These are phyloP conservation scores for Lentinula novae-zelandiae DNA, from an alignment of 1,284 basidiomycete genomes.

Conservation along the genomic window DNA sequence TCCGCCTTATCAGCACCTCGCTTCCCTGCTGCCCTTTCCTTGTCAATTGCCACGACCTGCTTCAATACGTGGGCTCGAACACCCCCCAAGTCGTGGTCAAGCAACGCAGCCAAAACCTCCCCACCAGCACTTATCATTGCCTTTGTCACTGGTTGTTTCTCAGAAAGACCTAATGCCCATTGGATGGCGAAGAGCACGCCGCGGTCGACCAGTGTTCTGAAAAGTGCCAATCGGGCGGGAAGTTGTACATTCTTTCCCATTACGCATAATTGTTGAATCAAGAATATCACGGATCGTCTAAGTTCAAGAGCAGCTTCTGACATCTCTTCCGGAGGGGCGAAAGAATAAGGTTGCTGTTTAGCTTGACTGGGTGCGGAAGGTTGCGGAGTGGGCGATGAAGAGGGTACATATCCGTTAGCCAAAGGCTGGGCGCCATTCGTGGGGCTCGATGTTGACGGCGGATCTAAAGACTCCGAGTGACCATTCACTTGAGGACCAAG, in stretches of 20 bases:
- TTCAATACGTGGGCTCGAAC: slow-evolving; percentile 83
- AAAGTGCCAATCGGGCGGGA: slow-evolving; percentile 82
- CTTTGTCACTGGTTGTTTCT: slow-evolving; percentile 42
- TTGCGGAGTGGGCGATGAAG: background rate
- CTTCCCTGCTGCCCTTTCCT: slow-evolving; percentile 50
- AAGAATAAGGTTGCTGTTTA: slow-evolving; percentile 38
- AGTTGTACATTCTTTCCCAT: slow-evolving; percentile 98
- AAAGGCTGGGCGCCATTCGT: slow-evolving; percentile 24
- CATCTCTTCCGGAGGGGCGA: slow-evolving; percentile 47
- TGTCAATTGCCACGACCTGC: slow-evolving; percentile 68
- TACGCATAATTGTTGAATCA: slow-evolving; percentile 89
- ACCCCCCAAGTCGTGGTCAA: slow-evolving; percentile 91
- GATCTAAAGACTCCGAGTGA: slow-evolving; percentile 2
- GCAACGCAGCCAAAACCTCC: slow-evolving; percentile 82
- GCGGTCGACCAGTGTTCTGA: slow-evolving; percentile 84
- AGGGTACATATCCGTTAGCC: slow-evolving; percentile 16
- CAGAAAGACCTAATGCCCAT: slow-evolving; percentile 72
- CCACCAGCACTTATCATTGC: slow-evolving; percentile 77
- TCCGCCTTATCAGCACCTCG: slow-evolving; percentile 60
- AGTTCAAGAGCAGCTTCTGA: slow-evolving; percentile 47
- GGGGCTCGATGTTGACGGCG: slow-evolving; percentile 21
- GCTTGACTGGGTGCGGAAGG: background rate
- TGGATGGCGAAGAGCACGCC: slow-evolving; percentile 90
- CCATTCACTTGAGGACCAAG: slow-evolving; percentile 6
- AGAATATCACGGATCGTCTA: slow-evolving; percentile 73